Percentiles rank a stretch among this genome's conserved stretches.
Conservation (phyloP, 495 filamentous ascomycete species). For the Darksidea phi region DNA sequence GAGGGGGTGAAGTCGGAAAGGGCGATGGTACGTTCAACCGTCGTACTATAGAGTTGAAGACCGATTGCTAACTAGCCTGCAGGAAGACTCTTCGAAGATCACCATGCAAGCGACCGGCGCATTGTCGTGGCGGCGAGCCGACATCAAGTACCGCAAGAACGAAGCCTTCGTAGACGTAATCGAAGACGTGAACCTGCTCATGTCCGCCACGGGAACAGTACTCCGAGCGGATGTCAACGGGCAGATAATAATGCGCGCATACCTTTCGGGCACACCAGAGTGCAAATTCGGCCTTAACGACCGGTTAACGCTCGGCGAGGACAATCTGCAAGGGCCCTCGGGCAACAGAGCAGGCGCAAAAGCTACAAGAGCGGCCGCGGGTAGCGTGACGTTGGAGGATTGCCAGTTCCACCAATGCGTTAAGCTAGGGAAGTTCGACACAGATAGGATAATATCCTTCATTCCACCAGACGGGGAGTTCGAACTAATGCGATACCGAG, state of each 20-base stretch:
- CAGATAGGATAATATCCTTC: slow-evolving; percentile 96
- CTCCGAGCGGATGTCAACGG: slow-evolving; percentile 96
- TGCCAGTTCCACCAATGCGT: slow-evolving; percentile 99
- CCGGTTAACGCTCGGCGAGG: slow-evolving; percentile 83
- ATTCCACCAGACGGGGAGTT: slow-evolving; percentile 98
- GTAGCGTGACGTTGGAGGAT: slow-evolving; percentile 94
- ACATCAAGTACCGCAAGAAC: slow-evolving; percentile 97
- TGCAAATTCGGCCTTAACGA: slow-evolving; percentile 99
- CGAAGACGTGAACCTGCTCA: slow-evolving; percentile 97
- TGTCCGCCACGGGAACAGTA: slow-evolving; percentile 93
- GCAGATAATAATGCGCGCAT: slow-evolving; percentile 98
- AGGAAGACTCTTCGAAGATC: slow-evolving; percentile 89
- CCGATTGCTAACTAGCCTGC: slow-evolving; percentile 12
- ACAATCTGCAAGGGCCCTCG: slow-evolving; percentile 61
- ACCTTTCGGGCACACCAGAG: slow-evolving; percentile 93
- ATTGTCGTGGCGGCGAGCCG: slow-evolving; percentile 91
- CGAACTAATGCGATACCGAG: slow-evolving; percentile 98
- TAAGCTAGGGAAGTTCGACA: slow-evolving; percentile 94
- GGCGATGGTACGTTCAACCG: slow-evolving; percentile 52
- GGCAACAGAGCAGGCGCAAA: slow-evolving; percentile 74
- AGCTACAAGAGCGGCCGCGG: slow-evolving; percentile 90
- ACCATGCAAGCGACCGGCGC: slow-evolving; percentile 99
- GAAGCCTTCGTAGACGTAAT: slow-evolving; percentile 99
- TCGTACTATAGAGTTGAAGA: background rate
- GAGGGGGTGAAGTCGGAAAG: slow-evolving; percentile 97